Base-by-base conservation (phyloP, 1,284 basidiomycete genomes). In the Cryptococcus deneoformans region DNA sequence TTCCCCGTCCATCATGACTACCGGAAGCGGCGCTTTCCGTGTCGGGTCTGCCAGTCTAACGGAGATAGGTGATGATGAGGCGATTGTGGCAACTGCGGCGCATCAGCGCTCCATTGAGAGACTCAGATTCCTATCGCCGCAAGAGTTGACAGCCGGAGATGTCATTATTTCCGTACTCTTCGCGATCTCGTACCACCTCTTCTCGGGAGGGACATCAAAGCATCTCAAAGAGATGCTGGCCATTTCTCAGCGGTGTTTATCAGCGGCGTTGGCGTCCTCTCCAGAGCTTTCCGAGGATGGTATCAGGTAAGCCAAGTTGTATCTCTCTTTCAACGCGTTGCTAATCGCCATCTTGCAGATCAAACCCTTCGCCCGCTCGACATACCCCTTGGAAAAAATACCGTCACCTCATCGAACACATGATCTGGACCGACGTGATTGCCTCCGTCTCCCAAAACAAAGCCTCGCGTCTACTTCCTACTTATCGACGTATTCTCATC, bases 401-500 rank as follows among this genome's bases (percentile, higher is more conserved):
- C 46, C 56, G 42, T 20, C 53, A 56, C 8, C 57, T 90, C 64
- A 82, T 90, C 73, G 87, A 87, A 72, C 87, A 87, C 29, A 84
- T 87, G 43, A 85, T 91, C 60, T 90, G 89, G 89, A 89, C 89
- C 68, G 89, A 91, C 72, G 87, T 90, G 43, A 80, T 90, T 45
- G 87, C 87, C 6, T 84, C 86, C 1, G 82, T 88, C 45, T 88
- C 88, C 6, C 84, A 83, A 29, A 79, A 83, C 61, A 68, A 81
- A 60, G 68, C 78, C 2, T 88, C 88, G 7, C 75, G 79, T 43
- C 85, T 90, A 70, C 72, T 87, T 34, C 50, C 71, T 0, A 79
- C 82, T 38, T 86, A 89, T 67, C 79, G 82, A 38, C 72, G 76
- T 11, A 77, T 90, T 46, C 88, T 86, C 70, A 72, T 71, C 14